Evolutionary conservation across 495 filamentous ascomycete genomes (phyloP).

Genomic region (Rhypophila decipiens): DNA sequence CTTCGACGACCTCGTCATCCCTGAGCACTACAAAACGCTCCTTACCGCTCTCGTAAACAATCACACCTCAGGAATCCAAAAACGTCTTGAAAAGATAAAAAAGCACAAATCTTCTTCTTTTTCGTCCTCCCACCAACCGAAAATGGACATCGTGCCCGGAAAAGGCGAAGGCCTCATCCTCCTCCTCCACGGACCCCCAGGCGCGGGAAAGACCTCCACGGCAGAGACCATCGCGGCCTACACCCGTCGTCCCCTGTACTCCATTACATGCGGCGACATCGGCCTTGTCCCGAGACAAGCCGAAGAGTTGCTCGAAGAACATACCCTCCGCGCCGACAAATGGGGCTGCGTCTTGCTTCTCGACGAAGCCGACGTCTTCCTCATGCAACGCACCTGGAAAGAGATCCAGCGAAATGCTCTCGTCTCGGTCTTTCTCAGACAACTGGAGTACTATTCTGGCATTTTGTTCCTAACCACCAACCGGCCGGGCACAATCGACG

Average conservation of each 20-base stretch:
- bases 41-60: conserved; percentile 30
- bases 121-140: conserved; percentile 5
- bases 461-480: conserved; percentile 55
- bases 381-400: conserved; percentile 33
- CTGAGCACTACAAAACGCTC: conserved; percentile 22
- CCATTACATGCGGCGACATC: conserved; percentile 49
- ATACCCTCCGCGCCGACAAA: conserved; percentile 44
- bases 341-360: conserved; percentile 51
- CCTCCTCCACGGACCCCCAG: conserved; percentile 48
- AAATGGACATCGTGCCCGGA: conserved; percentile 39
- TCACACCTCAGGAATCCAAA: conserved; percentile 18
- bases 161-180: conserved; percentile 50
- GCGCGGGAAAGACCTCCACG: conserved; percentile 54
- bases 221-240: conserved; percentile 46
- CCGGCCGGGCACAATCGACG: conserved; percentile 44
- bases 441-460: conserved; percentile 52
- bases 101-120: no score
- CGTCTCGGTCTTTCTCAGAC: conserved; percentile 49
- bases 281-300: conserved; percentile 36
- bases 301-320: conserved; percentile 32
- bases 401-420: conserved; percentile 46
- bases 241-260: conserved; percentile 42
- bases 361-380: conserved; percentile 48
- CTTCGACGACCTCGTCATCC: conserved; percentile 29
- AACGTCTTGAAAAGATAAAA: background rate